Base-by-base conservation (phyloP, 2,329 filamentous ascomycete genomes). In the Aspergillus uvarum region DNA sequence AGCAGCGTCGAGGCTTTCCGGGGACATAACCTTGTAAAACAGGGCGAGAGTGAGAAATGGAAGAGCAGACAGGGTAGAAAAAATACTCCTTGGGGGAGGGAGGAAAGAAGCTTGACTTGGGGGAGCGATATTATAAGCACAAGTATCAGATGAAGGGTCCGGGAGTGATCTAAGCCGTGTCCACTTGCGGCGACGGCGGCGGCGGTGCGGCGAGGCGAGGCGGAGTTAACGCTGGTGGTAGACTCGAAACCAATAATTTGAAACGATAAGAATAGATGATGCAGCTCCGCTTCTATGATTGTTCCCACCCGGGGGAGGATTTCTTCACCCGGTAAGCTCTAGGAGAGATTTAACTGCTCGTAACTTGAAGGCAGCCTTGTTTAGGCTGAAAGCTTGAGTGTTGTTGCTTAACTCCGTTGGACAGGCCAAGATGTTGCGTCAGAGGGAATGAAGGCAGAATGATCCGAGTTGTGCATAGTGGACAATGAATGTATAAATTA, bases 21-120 rank as follows among this genome's bases (percentile, higher is more conserved):
- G 58, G 61, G 65, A 61, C 69, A 68, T 69, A 63, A 56, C 60
- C 61, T 42, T 62, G 49, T n/a, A 35, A 44, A 29, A 57, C 48
- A 48, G 54, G 56, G 58, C 52, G 29, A 44, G 50, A 32, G 35
- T 3, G 54, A 58, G 29, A 54, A 49, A 44, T 51, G 47, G 54
- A 24, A 54, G 48, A 19, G 53, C 32, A 29, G 54, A 61, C 31
- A 38, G 35, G 29, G 48, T 35, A 47, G 53, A 29, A 19, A 29
- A 19, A n/a, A 16, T 44, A 16, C 2, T 35, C 32, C 11, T 12
- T 12, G 32, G 53, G 31, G 22, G 51, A 60, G 29, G 42, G 52
- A 54, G 35, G 26, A 47, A 52, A 55, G 57, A 12, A 16, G 11
- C 32, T 44, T 58, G 44, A 32, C 42, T 48, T 35, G 54, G 24